Evolutionary conservation across 441 rosid species (phyloP), one percentile per base, ranked within the genome.

Genomic region (Biscutella laevigata): DNA sequence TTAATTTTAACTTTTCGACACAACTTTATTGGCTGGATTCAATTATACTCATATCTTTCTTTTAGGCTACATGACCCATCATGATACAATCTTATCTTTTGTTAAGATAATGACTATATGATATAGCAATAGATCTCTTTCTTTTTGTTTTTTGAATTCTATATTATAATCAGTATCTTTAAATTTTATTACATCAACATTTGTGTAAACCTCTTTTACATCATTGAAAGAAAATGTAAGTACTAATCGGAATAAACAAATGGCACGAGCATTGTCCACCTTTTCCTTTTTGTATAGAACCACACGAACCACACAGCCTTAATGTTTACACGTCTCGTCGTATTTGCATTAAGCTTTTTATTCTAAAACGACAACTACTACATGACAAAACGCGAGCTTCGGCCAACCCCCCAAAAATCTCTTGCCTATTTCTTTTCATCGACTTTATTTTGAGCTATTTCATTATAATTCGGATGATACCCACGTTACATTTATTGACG

Each of bases 331-430:
- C 65, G 70, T 66, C 70, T 58, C 70, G 70, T 66, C 70, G 70
- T 66, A 58, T 65, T 11, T 51, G 65, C 10, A 24, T 44, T 51
- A 49, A 14, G 36, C 53, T 43, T 64, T 65, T 26, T 42, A 28
- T 52, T 41, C 65, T 44, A 43, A 65, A 58, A 66, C 70, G 70
- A 58, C 65, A 66, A 52, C n/a, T 21, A 32, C 65, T 66, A 66
- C 60, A 15, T 66, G 70, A 58, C 70, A 66, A 66, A 52, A 58
- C 70, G 70, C 65, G 55, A 66, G 65, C 70, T 58, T 52, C 65
- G 65, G 70, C 64, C 70, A 66, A 17, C 36, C 65, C 50, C 70
- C 70, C 65, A 66, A 58, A 65, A 42, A 66, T 51, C 50, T 32
- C 32, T 51, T 59, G 25, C 42, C 24, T n/a, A 35, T 51, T 58